A percentile compares a stretch with the other conserved stretches of the same genome.
These are phyloP conservation scores for Globisporangium rhizosaccharum DNA, from an alignment of 352 stramenopile genomes.

Conservation along the genomic window DNA sequence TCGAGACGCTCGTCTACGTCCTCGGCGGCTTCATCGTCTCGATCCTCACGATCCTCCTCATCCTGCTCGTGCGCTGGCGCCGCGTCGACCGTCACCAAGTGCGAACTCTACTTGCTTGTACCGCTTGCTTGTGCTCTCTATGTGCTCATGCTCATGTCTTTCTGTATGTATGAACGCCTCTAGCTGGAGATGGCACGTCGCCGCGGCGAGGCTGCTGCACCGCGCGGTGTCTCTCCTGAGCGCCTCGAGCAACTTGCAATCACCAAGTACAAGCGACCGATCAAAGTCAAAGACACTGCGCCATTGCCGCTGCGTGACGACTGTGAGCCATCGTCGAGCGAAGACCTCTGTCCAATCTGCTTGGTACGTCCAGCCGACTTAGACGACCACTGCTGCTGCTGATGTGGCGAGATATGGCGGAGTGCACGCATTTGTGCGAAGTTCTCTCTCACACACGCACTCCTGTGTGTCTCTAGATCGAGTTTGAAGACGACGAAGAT, in stretches of 20 bases:
- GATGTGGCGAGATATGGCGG: neutral
- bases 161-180: neutral
- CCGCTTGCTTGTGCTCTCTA: neutral
- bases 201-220: conserved; percentile 28
- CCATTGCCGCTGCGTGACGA: neutral
- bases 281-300: neutral
- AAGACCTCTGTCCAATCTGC: conserved; percentile 72
- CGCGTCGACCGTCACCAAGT: conserved; percentile 59
- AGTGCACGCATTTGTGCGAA: too few relatives aligned
- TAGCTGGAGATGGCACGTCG: conserved; percentile 48
- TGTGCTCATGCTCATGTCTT: neutral
- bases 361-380: conserved; percentile 28
- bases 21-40: conserved; percentile 60
- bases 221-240: conserved; percentile 55
- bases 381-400: neutral
- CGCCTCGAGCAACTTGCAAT: conserved; percentile 55
- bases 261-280: conserved; percentile 49
- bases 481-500: conserved; percentile 73
- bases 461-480: conserved; percentile 28
- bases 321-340: conserved; percentile 19
- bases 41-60: conserved; percentile 49
- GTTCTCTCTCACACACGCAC: neutral
- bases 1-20: conserved; percentile 71
- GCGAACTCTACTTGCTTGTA: neutral
- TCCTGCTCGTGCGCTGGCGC: conserved; percentile 62